Percentiles rank a stretch among this genome's conserved stretches.
These are phyloP conservation scores for Leccinum boreale DNA, from an alignment of 768 basidiomycete genomes.

Conservation along the genomic window DNA sequence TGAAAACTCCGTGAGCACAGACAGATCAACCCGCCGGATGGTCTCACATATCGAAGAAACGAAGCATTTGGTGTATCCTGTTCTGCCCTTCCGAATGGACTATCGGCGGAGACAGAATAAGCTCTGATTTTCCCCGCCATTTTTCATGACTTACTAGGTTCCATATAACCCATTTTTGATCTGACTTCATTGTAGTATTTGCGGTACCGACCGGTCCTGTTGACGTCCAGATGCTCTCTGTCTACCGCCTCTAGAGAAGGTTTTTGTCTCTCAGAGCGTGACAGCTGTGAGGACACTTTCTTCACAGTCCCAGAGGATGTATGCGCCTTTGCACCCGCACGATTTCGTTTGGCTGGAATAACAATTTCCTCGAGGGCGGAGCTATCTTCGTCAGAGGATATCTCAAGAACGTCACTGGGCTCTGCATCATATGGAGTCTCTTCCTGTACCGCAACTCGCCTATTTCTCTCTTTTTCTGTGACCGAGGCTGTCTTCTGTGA, in stretches of 20 bases:
- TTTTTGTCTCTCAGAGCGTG: slow-evolving; percentile 6
- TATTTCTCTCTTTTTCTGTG: slow-evolving; percentile 8
- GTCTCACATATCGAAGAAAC: slow-evolving; percentile 73
- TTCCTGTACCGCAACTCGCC: not conserved
- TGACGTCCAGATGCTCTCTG: slow-evolving; percentile 35
- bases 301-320: slow-evolving; percentile 4
- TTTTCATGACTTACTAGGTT: slow-evolving; percentile 50
- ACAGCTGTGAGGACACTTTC: not conserved
- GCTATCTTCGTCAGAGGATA: slow-evolving; percentile 22
- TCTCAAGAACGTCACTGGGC: slow-evolving; percentile 6
- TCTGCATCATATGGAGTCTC: not conserved
- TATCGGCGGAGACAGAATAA: slow-evolving; percentile 27
- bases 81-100: slow-evolving; percentile 65
- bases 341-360: slow-evolving; percentile 23
- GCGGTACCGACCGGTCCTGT: slow-evolving; percentile 52
- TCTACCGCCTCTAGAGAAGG: slow-evolving; percentile 10
- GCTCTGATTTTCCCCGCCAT: not conserved
- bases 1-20: slow-evolving; percentile 26
- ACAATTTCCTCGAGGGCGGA: not conserved
- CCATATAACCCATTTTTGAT: slow-evolving; percentile 51
- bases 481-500: slow-evolving; percentile 7
- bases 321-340: slow-evolving; percentile 23
- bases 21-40: not conserved
- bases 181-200: slow-evolving; percentile 45
- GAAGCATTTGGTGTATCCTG: slow-evolving; percentile 67